These are phyloP conservation scores for Lithospermum erythrorhizon DNA, from an alignment of 257 asterid species.

Conservation along the genomic window DNA sequence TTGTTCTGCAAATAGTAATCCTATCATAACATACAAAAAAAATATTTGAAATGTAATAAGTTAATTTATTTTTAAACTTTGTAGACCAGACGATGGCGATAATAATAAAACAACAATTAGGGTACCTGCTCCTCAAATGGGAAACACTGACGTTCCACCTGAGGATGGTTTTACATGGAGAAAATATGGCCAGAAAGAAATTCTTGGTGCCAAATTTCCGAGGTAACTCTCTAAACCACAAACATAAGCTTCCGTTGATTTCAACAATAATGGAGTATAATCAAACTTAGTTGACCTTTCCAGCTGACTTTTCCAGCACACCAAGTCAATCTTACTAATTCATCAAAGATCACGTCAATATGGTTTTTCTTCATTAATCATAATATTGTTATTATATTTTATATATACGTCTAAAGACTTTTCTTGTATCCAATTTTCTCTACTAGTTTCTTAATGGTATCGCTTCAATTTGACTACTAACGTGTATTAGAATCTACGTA, in stretches of 20 bases:
- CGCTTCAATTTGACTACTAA: too few species aligned
- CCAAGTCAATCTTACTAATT: slow-evolving; percentile 23
- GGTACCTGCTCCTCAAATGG: slow-evolving; percentile 67
- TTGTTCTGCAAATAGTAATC: too few species aligned
- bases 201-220: slow-evolving; percentile 53
- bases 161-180: slow-evolving; percentile 87
- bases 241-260: background rate
- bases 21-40: too few species aligned
- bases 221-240: slow-evolving; percentile 29
- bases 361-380: background rate
- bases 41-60: too few species aligned
- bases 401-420: too few species aligned
- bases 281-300: slow-evolving; percentile 24
- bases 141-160: slow-evolving; percentile 69
- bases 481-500: too few species aligned
- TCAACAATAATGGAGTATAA: background rate
- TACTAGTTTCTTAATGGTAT: too few species aligned
- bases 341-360: background rate
- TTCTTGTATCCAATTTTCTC: too few species aligned
- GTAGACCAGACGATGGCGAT: slow-evolving; percentile 32
- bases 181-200: slow-evolving; percentile 81
- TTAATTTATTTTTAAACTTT: background rate
- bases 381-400: too few species aligned
- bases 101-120: slow-evolving; percentile 21
- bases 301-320: too few species aligned